phyloP scores from a whole-genome alignment of 768 basidiomycete species.

The Hypholoma sublateritium region DNA sequence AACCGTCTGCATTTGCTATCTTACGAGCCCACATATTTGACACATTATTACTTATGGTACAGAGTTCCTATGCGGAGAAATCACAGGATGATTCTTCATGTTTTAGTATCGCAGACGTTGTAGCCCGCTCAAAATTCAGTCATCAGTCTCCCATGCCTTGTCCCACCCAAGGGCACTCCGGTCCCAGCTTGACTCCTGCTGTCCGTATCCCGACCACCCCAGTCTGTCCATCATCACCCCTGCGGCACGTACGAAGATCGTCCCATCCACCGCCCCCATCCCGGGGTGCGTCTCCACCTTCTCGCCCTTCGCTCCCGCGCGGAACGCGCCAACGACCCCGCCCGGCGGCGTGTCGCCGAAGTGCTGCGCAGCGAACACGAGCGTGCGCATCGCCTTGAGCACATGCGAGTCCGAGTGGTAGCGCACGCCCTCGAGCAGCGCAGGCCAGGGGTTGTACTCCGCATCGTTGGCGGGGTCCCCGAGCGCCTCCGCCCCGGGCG shows the following conservation, averaged over 20 bases:
- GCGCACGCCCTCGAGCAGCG: constrained; percentile 41
- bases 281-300: constrained; percentile 46
- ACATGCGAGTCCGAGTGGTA: constrained; percentile 55
- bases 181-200: constrained; percentile 53
- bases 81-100: neutral
- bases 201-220: constrained; percentile 56
- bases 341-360: constrained; percentile 44
- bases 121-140: neutral
- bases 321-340: constrained; percentile 41
- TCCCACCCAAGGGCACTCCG: constrained; percentile 60
- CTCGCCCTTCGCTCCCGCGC: constrained; percentile 21
- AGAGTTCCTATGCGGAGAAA: neutral
- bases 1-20: neutral
- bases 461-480: constrained; percentile 36
- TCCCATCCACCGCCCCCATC: constrained; percentile 48
- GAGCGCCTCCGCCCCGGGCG: constrained; percentile 18
- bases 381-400: constrained; percentile 47
- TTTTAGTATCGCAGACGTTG: neutral
- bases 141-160: constrained; percentile 45
- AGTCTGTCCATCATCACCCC: constrained; percentile 54
- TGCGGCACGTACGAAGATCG: constrained; percentile 56
- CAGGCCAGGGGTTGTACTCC: constrained; percentile 53
- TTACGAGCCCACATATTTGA: neutral
- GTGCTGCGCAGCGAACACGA: constrained; percentile 46
- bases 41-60: neutral